These are phyloP conservation scores for Blastobotrys petasosporus DNA, from an alignment of 1,139 yeast genomes.

Conservation along the genomic window DNA sequence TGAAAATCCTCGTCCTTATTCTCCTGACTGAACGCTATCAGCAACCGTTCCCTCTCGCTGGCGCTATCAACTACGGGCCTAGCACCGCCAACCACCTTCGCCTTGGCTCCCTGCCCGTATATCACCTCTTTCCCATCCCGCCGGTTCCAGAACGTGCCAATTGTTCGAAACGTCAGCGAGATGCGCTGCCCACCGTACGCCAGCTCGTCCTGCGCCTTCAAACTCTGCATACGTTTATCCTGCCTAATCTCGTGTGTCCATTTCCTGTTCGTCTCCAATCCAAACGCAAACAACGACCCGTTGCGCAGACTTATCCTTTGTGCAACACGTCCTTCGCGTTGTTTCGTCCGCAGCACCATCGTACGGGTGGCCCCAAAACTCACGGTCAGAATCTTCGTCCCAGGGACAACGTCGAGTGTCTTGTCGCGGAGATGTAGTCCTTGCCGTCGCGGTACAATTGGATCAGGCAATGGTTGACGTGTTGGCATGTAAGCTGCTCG, in stretches of 20 bases:
- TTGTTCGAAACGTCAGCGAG: conserved; percentile 3
- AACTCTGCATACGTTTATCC: not conserved
- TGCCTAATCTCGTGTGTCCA: conserved; percentile 10
- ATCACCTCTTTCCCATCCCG: not conserved
- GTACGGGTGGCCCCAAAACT: conserved; percentile 6
- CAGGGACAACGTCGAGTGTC: conserved; percentile 6
- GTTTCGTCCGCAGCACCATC: conserved; percentile 5
- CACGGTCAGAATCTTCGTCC: conserved; percentile 1
- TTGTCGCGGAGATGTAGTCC: conserved; percentile 8
- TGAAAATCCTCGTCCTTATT: not conserved
- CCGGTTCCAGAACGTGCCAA: conserved; percentile 4
- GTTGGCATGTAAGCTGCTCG: not conserved
- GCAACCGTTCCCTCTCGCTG: not conserved
- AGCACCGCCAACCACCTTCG: not conserved
- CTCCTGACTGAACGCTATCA: not conserved
- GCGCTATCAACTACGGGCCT: not conserved
- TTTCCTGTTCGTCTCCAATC: conserved; percentile 5
- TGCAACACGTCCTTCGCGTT: not conserved
- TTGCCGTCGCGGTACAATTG: conserved; percentile 6
- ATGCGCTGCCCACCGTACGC: conserved; percentile 1
- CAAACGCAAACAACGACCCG: conserved; percentile 2
- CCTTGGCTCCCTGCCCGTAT: conserved; percentile 3
- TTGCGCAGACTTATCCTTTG: not conserved
- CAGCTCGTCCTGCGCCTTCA: not conserved
- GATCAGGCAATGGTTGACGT: conserved; percentile 5